These are phyloP conservation scores for Ciborinia camelliae DNA, from an alignment of 2,329 filamentous ascomycete genomes.

Conservation along the genomic window DNA sequence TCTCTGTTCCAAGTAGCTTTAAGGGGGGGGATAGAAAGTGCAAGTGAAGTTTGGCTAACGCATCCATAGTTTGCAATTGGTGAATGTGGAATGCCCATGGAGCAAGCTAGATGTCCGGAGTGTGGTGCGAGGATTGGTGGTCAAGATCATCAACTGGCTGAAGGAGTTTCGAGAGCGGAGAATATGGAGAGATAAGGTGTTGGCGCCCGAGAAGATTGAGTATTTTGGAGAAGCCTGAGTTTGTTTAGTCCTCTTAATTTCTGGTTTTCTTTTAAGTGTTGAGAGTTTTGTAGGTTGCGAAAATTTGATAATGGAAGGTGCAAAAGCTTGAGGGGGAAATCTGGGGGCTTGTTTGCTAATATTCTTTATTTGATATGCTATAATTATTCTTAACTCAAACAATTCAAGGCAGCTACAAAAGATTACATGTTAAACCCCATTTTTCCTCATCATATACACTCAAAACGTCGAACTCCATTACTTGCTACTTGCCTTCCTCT, in stretches of 20 bases:
- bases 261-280: background rate
- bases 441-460: no score
- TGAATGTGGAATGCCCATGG: slow-evolving; percentile 64
- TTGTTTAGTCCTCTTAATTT: background rate
- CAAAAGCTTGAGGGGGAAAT: no score
- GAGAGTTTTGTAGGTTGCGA: no score
- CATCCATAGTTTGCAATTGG: slow-evolving; percentile 53
- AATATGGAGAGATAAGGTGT: slow-evolving; percentile 44
- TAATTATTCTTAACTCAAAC: no score
- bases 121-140: slow-evolving; percentile 59
- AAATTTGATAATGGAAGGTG: no score
- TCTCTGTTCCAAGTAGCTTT: background rate
- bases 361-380: no score
- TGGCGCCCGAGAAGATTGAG: background rate
- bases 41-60: background rate
- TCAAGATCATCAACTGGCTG: slow-evolving; percentile 44
- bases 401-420: no score
- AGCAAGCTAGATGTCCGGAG: slow-evolving; percentile 58
- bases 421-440: no score
- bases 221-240: background rate
- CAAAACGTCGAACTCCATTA: no score
- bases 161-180: slow-evolving; percentile 49
- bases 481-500: no score
- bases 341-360: no score
- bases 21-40: background rate